Percentiles rank a stretch among this genome's conserved stretches.
These are phyloP conservation scores for Pseudocercospora fuligena DNA, from an alignment of 2,329 filamentous ascomycete species.

Conservation along the genomic window DNA sequence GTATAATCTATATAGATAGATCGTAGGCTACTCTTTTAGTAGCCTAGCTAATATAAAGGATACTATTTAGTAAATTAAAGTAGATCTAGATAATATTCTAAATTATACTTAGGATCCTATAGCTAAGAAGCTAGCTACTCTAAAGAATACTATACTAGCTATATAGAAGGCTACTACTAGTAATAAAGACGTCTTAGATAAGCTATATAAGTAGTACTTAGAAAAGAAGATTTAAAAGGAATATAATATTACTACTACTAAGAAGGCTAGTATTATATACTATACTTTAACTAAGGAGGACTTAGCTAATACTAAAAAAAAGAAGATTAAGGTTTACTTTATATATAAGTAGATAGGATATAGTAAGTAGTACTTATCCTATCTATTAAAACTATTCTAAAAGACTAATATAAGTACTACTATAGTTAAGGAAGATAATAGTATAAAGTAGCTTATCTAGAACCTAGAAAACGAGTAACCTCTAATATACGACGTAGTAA, in stretches of 20 bases:
- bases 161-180: background rate
- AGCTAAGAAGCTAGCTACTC: background rate
- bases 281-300: background rate
- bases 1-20: background rate
- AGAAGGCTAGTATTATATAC: background rate
- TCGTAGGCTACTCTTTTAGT: background rate
- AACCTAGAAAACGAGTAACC: background rate
- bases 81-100: background rate
- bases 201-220: background rate
- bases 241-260: background rate
- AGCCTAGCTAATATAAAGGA: background rate
- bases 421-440: background rate
- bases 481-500: background rate
- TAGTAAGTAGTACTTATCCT: background rate
- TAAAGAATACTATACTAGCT: background rate
- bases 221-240: background rate
- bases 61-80: background rate
- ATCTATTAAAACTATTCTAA: background rate
- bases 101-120: background rate
- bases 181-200: background rate
- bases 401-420: background rate
- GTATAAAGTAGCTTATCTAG: background rate
- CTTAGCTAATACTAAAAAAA: background rate
- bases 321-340: background rate
- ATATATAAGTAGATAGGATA: background rate